Evolutionary conservation across 345 rosid genomes (phyloP), one percentile per base, ranked within the genome.

Genomic region (Lepidium africanum): DNA sequence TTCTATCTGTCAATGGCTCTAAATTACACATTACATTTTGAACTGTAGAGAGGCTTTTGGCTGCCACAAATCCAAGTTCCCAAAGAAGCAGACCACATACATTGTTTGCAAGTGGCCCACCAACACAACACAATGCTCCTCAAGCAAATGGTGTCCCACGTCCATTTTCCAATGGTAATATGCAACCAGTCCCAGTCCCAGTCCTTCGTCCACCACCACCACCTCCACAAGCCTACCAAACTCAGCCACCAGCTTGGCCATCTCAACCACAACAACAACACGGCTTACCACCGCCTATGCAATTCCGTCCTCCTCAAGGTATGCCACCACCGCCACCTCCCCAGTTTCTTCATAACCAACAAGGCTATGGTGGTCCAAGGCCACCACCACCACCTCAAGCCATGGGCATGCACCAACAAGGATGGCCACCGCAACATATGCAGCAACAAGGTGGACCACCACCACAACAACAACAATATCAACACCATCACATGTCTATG

Each of bases 51-150:
- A 89, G 99, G 81, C 92, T 94, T 74, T 76, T 94, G 84, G 99
- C 97, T 45, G 89, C 96, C 53, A 95, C 93, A 75, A 95, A 95
- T 76, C 97, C 97, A 27, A 58, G 69, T 76, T 8, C 90, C 19
- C 91, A 83, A 42, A 95, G 80, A 80, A 95, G 92, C 82, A 84
- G 97, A 75, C 99, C 99, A 3, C 99, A 89, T 78, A 95, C 99
- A 0, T 64, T 91, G 42, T 95, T 95, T 56, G 99, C 99, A 2
- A 86, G 88, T 19, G 97, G 96, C 12, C 97, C 99, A 8, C 97
- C 97, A 51, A 76, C 85, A 7, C 83, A 85, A 40, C 61, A 80
- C 10, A 67, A 70, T 40, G 77, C 76, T 57, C 61, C 87, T 56
- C 91, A 82, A 63, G 91, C 83, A 72, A 86, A 86, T 9, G 93